phyloP scores from a whole-genome alignment of 768 basidiomycete species.

The Panaeolus cyanescens region DNA sequence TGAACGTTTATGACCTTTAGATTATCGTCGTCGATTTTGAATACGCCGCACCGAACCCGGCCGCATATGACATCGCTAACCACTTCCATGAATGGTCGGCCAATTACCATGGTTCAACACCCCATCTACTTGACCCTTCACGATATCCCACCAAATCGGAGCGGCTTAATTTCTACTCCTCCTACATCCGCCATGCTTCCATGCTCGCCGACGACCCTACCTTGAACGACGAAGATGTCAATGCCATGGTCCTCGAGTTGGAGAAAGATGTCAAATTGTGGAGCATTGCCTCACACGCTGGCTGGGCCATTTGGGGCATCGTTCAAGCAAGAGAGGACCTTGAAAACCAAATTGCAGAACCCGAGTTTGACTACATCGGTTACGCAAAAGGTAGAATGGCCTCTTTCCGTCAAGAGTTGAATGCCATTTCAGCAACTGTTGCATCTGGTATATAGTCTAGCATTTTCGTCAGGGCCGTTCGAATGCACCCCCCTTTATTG shows the following conservation, averaged over 20 bases:
- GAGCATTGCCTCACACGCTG: conserved; percentile 88
- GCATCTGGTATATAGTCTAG: conserved; percentile 15
- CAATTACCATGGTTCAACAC: conserved; percentile 74
- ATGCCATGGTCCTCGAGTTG: conserved; percentile 54
- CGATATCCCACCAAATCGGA: conserved; percentile 75
- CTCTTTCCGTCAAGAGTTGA: conserved; percentile 59
- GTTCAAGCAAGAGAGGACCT: conserved; percentile 84
- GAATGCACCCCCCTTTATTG: neutral
- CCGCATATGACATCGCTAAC: conserved; percentile 95
- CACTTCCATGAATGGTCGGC: conserved; percentile 98
- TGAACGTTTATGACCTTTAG: conserved; percentile 36
- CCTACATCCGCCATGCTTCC: conserved; percentile 69
- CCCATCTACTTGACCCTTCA: conserved; percentile 63
- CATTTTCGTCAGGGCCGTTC: conserved; percentile 19
- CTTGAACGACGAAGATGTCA: conserved; percentile 33
- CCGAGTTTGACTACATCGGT: conserved; percentile 88
- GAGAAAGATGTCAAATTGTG: conserved; percentile 83
- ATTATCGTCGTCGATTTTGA: conserved; percentile 98
- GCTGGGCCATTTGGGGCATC: conserved; percentile 96
- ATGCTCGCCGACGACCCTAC: conserved; percentile 32
- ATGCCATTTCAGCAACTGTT: conserved; percentile 39
- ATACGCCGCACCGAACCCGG: conserved; percentile 90
- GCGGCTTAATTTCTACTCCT: conserved; percentile 80
- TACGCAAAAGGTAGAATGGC: conserved; percentile 76
- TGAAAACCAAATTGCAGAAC: conserved; percentile 53